Conservation (phyloP, 2,329 filamentous ascomycete genomes). For the Aspergillus luchuensis region DNA sequence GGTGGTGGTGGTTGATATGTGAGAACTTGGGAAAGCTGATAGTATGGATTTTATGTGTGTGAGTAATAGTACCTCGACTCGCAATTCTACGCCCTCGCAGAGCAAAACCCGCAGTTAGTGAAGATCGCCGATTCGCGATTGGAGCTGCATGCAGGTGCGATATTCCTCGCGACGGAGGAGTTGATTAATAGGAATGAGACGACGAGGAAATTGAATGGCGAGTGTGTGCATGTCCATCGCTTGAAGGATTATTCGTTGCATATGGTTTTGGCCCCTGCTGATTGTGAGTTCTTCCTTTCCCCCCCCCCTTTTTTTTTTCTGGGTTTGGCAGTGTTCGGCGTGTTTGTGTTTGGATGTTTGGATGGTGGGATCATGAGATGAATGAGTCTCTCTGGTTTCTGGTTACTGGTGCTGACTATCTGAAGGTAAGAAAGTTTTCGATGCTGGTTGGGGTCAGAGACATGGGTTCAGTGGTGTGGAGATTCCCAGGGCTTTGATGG, state of each 20-base stretch:
- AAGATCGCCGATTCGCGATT: slow-evolving; percentile 28
- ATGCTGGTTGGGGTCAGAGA: slow-evolving; percentile 75
- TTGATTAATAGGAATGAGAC: slow-evolving; percentile 19
- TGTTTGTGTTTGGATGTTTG: too few relatives aligned
- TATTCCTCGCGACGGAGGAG: slow-evolving; percentile 29
- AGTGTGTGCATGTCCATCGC: slow-evolving; percentile 78
- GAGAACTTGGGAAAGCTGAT: too few relatives aligned
- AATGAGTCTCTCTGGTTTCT: too few relatives aligned
- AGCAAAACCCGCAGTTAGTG: slow-evolving; percentile 31
- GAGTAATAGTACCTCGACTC: slow-evolving; percentile 27
- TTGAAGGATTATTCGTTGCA: slow-evolving; percentile 72
- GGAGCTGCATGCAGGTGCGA: slow-evolving; percentile 29
- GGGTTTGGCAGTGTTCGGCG: too few relatives aligned
- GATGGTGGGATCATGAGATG: too few relatives aligned
- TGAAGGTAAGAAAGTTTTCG: slow-evolving; percentile 62
- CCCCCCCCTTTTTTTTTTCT: neutral
- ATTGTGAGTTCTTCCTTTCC: slow-evolving; percentile 53
- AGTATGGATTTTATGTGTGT: too few relatives aligned
- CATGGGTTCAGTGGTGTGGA: slow-evolving; percentile 57
- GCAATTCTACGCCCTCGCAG: slow-evolving; percentile 25
- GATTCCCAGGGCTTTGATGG: slow-evolving; percentile 62
- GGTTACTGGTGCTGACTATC: too few relatives aligned
- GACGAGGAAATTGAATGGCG: slow-evolving; percentile 55
- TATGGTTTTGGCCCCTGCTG: slow-evolving; percentile 74
- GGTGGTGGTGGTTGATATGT: too few relatives aligned